phyloP scores from a whole-genome alignment of 164 flowering plant species.

The Sextonia rubra region DNA sequence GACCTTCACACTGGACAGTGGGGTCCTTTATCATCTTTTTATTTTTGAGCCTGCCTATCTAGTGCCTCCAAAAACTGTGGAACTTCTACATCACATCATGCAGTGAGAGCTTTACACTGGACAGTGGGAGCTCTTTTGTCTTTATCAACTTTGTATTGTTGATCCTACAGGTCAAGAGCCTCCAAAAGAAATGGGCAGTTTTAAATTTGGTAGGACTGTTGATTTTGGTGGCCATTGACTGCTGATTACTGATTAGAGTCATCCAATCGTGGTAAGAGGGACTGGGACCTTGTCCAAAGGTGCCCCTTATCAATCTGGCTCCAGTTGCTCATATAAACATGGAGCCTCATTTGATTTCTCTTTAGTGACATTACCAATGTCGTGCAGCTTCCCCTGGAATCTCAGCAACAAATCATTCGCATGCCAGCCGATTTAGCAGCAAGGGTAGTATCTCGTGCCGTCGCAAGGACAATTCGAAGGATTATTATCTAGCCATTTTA shows the following conservation, averaged over 20 bases:
- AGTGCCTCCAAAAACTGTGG: too few species aligned
- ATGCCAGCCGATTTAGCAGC: constrained; percentile 71
- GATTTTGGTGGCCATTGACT: background rate
- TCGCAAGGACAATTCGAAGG: constrained; percentile 73
- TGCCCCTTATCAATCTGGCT: too few species aligned
- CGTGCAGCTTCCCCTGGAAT: constrained; percentile 73
- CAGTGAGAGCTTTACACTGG: background rate
- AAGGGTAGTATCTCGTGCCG: constrained; percentile 58
- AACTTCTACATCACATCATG: too few species aligned
- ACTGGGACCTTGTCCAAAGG: too few species aligned
- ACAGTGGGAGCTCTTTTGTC: background rate
- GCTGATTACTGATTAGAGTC: background rate
- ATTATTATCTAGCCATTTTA: constrained; percentile 31
- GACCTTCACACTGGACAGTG: background rate
- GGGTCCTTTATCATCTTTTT: background rate
- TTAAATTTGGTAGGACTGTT: too few species aligned
- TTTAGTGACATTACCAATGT: background rate
- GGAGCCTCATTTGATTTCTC: background rate
- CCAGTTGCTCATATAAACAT: too few species aligned
- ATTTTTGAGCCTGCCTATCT: too few species aligned
- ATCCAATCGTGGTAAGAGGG: background rate
- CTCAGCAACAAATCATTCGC: constrained; percentile 52
- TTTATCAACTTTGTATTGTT: background rate
- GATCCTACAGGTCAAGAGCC: too few species aligned
- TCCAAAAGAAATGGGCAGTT: too few species aligned